Evolutionary conservation across 164 flowering plant genomes (phyloP).

Genomic region (Magnolia changhungtana): DNA sequence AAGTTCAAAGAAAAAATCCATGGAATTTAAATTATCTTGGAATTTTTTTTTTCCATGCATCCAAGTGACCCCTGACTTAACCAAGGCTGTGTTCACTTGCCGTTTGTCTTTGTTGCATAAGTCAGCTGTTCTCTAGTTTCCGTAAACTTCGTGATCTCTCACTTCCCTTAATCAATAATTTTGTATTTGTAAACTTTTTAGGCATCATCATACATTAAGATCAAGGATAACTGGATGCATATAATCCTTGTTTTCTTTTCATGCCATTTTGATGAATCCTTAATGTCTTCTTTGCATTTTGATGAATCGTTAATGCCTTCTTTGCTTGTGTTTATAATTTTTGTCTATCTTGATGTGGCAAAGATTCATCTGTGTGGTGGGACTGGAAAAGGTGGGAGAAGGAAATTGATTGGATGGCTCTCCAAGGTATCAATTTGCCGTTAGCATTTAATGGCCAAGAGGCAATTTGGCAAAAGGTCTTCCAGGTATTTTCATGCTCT

Average conservation of each 20-base stretch:
- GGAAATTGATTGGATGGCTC: slow-evolving; percentile 92
- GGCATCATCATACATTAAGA: neutral
- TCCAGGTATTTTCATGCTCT: slow-evolving; percentile 42
- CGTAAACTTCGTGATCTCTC: too few species aligned
- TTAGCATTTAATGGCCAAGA: slow-evolving; percentile 81
- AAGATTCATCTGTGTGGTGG: slow-evolving; percentile 88
- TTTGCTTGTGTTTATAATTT: neutral
- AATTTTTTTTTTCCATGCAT: neutral
- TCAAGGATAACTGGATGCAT: neutral
- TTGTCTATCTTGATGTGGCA: slow-evolving; percentile 8
- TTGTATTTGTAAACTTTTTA: neutral
- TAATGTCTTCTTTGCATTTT: neutral
- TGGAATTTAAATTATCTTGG: neutral
- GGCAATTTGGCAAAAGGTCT: slow-evolving; percentile 79
- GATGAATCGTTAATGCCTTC: neutral
- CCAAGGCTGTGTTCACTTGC: neutral
- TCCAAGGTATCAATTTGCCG: slow-evolving; percentile 74
- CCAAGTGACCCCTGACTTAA: neutral
- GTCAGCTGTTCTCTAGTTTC: too few species aligned
- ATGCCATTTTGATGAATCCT: neutral
- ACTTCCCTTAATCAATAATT: neutral
- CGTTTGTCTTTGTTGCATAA: too few species aligned
- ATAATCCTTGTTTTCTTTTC: neutral
- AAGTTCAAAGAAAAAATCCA: neutral
- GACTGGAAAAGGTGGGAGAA: slow-evolving; percentile 85